Conservation (phyloP, 192 early-diverging fungal species). For the Coemansia sp. region DNA sequence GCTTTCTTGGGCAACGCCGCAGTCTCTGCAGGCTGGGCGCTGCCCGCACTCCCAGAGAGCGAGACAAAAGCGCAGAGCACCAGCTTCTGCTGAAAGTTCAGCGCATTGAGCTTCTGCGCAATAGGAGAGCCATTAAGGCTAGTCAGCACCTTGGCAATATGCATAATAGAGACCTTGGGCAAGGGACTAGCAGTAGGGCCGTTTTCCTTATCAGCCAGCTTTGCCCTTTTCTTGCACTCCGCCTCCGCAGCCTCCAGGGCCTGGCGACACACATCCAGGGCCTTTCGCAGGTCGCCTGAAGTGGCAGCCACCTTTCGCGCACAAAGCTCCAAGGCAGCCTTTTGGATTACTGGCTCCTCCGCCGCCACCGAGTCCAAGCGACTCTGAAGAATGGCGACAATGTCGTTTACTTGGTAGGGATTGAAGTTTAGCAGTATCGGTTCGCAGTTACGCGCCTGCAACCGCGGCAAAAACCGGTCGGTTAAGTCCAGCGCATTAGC, state of each 20-base stretch:
- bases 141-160: conserved; percentile 70
- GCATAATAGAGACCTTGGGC: conserved; percentile 79
- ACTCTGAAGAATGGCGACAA: conserved; percentile 83
- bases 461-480: conserved; percentile 81
- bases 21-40: conserved; percentile 37
- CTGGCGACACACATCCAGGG: conserved; percentile 79
- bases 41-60: conserved; percentile 11
- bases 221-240: conserved; percentile 57
- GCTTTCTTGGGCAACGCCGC: conserved; percentile 53
- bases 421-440: conserved; percentile 83
- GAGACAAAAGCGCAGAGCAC: conserved; percentile 55
- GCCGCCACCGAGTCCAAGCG: conserved; percentile 62
- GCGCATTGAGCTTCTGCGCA: conserved; percentile 61
- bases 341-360: conserved; percentile 67
- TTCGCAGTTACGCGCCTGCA: conserved; percentile 76
- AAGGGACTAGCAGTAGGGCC: not conserved
- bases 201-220: conserved; percentile 42
- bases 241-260: conserved; percentile 80
- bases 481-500: conserved; percentile 93
- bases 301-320: conserved; percentile 86
- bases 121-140: conserved; percentile 60
- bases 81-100: conserved; percentile 82
- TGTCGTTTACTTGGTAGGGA: conserved; percentile 83
- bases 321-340: conserved; percentile 84
- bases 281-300: conserved; percentile 79